Conservation (phyloP, 2,329 filamentous ascomycete genomes). For the Colletotrichum euphorbiae region DNA sequence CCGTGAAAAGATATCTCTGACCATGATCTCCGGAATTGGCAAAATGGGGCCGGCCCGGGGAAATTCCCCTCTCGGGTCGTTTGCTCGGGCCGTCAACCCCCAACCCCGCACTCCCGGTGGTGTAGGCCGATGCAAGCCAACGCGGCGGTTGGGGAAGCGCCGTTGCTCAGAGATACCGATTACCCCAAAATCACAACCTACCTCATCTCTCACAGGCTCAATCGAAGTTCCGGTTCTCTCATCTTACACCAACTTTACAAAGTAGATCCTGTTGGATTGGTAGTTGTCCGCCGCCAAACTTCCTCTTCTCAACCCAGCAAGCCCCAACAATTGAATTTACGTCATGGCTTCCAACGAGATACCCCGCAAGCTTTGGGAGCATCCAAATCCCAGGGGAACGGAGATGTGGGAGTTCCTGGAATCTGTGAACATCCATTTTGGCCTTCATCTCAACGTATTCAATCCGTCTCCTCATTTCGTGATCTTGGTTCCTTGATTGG, state of each 20-base stretch:
- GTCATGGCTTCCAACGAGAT: conserved; percentile 50
- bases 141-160: conserved; percentile 29
- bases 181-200: conserved; percentile 11
- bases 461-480: conserved; percentile 45
- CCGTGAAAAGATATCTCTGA: background rate
- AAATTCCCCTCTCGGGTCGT: conserved; percentile 15
- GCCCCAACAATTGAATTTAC: background rate
- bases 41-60: conserved; percentile 5
- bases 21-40: background rate
- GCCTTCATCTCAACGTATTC: conserved; percentile 64
- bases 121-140: conserved; percentile 35
- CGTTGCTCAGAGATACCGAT: background rate
- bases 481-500: background rate
- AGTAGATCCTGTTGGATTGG: background rate
- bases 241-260: background rate
- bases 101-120: conserved; percentile 35
- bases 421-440: conserved; percentile 68
- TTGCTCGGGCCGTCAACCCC: conserved; percentile 33
- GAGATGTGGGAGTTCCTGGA: conserved; percentile 77
- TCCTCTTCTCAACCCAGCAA: background rate
- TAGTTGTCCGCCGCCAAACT: background rate
- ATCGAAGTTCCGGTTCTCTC: background rate
- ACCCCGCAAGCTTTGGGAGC: conserved; percentile 76
- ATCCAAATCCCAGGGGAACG: conserved; percentile 70
- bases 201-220: conserved; percentile 1